Percentiles rank a stretch among this genome's conserved stretches.
Evolutionary conservation across 1,284 basidiomycete species (phyloP).

Genomic region (Flammula alnicola): DNA sequence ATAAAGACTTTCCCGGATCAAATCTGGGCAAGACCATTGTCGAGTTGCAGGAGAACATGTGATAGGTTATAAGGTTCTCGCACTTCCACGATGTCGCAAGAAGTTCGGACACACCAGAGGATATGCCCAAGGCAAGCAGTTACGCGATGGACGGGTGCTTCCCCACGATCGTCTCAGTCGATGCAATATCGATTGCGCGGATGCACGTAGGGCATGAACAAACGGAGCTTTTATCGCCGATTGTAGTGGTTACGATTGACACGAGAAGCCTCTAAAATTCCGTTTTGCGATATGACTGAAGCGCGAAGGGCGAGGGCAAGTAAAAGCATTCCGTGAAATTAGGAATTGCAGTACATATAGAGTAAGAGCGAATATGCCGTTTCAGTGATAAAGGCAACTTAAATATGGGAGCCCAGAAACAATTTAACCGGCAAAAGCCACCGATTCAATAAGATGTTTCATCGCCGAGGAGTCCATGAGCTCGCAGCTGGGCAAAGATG

Average conservation of each 20-base stretch:
- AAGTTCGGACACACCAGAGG: constrained; percentile 18
- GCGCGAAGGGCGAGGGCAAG: constrained; percentile 5
- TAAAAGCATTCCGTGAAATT: constrained; percentile 16
- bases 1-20: neutral
- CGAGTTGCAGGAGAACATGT: constrained; percentile 10
- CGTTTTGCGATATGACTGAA: constrained; percentile 4
- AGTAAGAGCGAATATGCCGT: neutral
- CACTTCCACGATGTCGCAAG: constrained; percentile 24
- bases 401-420: no score
- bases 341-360: constrained; percentile 10
- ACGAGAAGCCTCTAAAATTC: no score
- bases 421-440: neutral
- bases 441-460: neutral
- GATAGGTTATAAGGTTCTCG: constrained; percentile 9
- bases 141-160: constrained; percentile 1
- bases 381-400: no score
- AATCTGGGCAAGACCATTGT: neutral
- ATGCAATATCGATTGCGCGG: constrained; percentile 7
- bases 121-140: constrained; percentile 13
- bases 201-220: constrained; percentile 7
- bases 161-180: constrained; percentile 14
- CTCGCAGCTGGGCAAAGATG: constrained; percentile 2
- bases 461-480: neutral
- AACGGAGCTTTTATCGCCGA: constrained; percentile 16
- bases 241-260: constrained; percentile 13